Evolutionary conservation across 2,329 filamentous ascomycete species (phyloP), one percentile per base, ranked within the genome.

Genomic region (Clonostachys solani): DNA sequence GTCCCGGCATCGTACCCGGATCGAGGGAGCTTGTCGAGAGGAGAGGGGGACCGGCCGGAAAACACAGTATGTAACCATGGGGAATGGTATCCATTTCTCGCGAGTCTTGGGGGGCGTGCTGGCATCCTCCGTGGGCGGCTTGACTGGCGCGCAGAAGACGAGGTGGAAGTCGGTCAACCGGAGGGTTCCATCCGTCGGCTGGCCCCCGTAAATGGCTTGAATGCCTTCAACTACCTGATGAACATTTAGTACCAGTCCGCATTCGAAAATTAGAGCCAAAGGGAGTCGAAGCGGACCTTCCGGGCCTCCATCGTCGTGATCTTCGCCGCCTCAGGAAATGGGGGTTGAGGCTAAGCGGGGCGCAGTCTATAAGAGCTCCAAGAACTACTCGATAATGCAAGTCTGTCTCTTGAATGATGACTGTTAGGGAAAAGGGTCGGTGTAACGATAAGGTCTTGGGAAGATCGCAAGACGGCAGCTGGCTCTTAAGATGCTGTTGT

Each of bases 61-160:
- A 19, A 80, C 82, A 68, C 92, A 96, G 59, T 85, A 81, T 38
- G 81, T 81, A 59, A 99, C 89, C 68, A 97, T 92, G 19, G 92
- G 92, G 66, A 92, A 99, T 15, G 94, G 92, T 47, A 97, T 89
- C 89, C 92, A 99, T 61, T 88, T 81, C 67, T 96, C 89, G 62
- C 84, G 68, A 44, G 59, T 58, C 51, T 62, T 68, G 5, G 64
- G 61, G 12, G 62, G 60, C 13, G 54, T 33, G 16, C 52, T 48
- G n/a, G 52, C 44, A 12, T 51, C 40, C 29, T 60, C 54, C 7
- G 36, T 18, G 34, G n/a, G 38, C n/a, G 41, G 50, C 40, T 44
- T 42, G 15, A 40, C 38, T 40, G 69, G 73, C 40, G 66, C 73
- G 53, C 65, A 73, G 58, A 80, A 80, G 47, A 80, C 69, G 51